phyloP scores from a whole-genome alignment of 768 basidiomycete genomes.

The Tricholoma saponaceum region DNA sequence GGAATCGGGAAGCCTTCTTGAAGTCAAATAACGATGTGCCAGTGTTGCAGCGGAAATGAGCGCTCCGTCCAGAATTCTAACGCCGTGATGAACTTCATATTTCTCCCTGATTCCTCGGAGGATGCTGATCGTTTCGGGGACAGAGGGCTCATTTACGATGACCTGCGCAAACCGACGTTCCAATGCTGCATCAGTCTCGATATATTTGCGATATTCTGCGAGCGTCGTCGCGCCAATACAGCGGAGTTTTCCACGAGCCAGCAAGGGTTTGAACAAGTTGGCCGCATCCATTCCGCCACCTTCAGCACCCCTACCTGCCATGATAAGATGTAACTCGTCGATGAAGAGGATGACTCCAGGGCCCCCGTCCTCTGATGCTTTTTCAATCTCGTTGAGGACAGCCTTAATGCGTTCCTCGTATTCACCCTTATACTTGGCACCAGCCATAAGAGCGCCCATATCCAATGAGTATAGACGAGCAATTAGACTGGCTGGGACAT shows the following conservation, averaged over 20 bases:
- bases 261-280: slow-evolving; percentile 87
- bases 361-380: slow-evolving; percentile 71
- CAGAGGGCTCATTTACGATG: slow-evolving; percentile 85
- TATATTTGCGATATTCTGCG: slow-evolving; percentile 88
- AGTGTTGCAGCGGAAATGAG: slow-evolving; percentile 87
- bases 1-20: slow-evolving; percentile 73
- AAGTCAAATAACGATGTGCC: slow-evolving; percentile 90
- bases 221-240: slow-evolving; percentile 92
- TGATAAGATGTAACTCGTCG: slow-evolving; percentile 92
- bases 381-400: slow-evolving; percentile 91
- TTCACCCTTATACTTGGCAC: slow-evolving; percentile 89
- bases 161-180: slow-evolving; percentile 94
- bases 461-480: slow-evolving; percentile 82
- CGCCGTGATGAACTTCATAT: slow-evolving; percentile 90
- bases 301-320: slow-evolving; percentile 80
- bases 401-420: slow-evolving; percentile 96
- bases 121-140: slow-evolving; percentile 88
- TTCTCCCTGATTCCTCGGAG: slow-evolving; percentile 92
- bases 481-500: slow-evolving; percentile 75
- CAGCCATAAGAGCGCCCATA: slow-evolving; percentile 95
- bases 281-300: slow-evolving; percentile 93
- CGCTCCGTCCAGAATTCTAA: slow-evolving; percentile 83
- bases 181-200: slow-evolving; percentile 88
- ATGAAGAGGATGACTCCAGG: slow-evolving; percentile 88
- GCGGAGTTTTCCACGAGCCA: slow-evolving; percentile 76